Base-by-base conservation (phyloP, 805 yeast genomes). In the Candida silvicultrix region DNA sequence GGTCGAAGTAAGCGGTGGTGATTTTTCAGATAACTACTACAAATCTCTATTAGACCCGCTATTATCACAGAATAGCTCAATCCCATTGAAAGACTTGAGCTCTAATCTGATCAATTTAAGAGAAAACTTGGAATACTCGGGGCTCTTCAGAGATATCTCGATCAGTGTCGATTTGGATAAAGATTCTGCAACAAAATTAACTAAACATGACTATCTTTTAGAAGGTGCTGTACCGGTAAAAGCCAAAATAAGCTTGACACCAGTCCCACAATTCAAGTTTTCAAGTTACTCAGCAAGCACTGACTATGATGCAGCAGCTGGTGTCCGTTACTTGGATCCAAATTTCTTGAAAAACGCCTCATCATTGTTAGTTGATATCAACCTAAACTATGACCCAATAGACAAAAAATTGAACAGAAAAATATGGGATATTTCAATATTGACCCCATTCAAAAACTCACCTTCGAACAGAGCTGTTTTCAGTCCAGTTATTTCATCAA, bases 301-400 rank as follows among this genome's bases (percentile, higher is more conserved):
- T 8, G 68, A 64, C 34, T 56, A 59, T 21, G 67, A 68, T 16
- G 64, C 70, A 22, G 51, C 67, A 7, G 46, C 65, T 29, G 64
- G 63, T 18, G 46, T 66, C 22, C 60, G 63, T 41, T 69, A 67
- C 49, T 52, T 64, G 2, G 68, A 73, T 50, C 65, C 67, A 49
- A 82, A 82, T 57, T 62, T 71, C 5, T 68, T 80, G 40, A 85
- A 85, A 11, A 77, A 78, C 35, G 85, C 84, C 0, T 85, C 80
- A 56, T 62, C 68, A 2, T 58, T 80, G 23, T 60, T 72, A 14
- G 51, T 75, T 2, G 74, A 75, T 43, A 63, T 72, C 51, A 77
- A 73, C 59, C 60, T 64, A 58, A 74, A 66, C 65, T 79, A 56
- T 68, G 72, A 74, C 41, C 71, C 71, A 47, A 78, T 71, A 43